Conservation (phyloP, 345 rosid species). For the Eutrema japonicum region DNA sequence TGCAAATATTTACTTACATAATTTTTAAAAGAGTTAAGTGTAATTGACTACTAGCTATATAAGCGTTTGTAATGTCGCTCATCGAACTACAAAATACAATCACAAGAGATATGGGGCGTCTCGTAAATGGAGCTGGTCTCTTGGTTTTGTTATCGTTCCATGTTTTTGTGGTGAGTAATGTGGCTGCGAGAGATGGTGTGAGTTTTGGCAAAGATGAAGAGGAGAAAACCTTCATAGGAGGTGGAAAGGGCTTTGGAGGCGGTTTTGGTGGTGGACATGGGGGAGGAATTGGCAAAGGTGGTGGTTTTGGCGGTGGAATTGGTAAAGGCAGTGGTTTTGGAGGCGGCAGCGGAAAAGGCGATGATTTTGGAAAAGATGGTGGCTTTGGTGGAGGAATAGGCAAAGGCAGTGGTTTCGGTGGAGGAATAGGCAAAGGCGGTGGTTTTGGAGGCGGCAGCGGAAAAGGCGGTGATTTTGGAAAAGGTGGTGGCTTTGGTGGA, state of each 20-base stretch:
- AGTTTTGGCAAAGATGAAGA: constrained; percentile 20
- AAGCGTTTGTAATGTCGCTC: constrained; percentile 12
- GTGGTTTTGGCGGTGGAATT: constrained; percentile 12
- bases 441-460: background rate
- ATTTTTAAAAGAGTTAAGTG: background rate
- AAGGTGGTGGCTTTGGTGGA: background rate
- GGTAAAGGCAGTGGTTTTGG: background rate
- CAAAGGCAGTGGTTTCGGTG: background rate
- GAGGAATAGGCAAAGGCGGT: constrained; percentile 15
- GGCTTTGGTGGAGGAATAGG: constrained; percentile 21
- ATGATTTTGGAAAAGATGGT: background rate
- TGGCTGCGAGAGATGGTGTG: constrained; percentile 24
- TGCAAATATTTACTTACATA: background rate
- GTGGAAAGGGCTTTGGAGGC: constrained; percentile 1
- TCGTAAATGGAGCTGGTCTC: constrained; percentile 7
- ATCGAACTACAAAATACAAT: background rate
- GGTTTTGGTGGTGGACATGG: constrained; percentile 15
- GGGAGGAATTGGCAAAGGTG: background rate
- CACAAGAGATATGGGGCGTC: constrained; percentile 16
- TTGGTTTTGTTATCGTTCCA: constrained; percentile 26
- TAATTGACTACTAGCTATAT: constrained; percentile 11
- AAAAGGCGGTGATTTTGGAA: background rate
- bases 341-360: constrained; percentile 23
- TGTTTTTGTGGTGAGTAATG: constrained; percentile 12
- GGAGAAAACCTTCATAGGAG: constrained; percentile 21